phyloP scores from a whole-genome alignment of 2,329 filamentous ascomycete species.

The Massarina eburnea region DNA sequence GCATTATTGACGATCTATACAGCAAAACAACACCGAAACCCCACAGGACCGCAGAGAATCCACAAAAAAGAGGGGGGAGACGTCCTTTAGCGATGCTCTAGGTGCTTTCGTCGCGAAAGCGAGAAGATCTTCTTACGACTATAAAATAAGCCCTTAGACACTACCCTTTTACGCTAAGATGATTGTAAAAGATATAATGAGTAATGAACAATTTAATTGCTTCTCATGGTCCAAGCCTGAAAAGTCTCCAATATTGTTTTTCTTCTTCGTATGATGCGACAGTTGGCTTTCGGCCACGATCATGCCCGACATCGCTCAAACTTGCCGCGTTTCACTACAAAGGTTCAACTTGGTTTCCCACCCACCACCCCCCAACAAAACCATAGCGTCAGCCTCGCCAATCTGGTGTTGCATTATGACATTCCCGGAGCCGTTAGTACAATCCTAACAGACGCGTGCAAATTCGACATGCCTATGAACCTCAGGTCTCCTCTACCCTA shows the following conservation, averaged over 20 bases:
- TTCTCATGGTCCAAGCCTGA: not conserved
- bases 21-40: not conserved
- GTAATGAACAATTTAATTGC: not conserved
- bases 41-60: not conserved
- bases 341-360: not conserved
- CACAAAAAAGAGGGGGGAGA: not conserved
- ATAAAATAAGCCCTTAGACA: slow-evolving; percentile 1
- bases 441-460: not conserved
- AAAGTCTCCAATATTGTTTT: not conserved
- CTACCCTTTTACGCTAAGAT: not conserved
- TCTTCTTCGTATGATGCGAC: not conserved
- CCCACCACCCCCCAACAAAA: slow-evolving; percentile 1
- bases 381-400: not conserved
- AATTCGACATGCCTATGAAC: not conserved
- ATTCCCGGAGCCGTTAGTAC: not conserved
- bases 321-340: not conserved
- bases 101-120: slow-evolving; percentile 4
- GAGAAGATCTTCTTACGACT: slow-evolving; percentile 3
- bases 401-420: slow-evolving; percentile 1
- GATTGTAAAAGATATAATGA: not conserved
- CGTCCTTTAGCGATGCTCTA: slow-evolving; percentile 3
- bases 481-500: not conserved
- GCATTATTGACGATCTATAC: not conserved
- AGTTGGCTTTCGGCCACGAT: not conserved
- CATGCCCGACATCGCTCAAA: not conserved